These are phyloP conservation scores for Xerocomus potaroensis DNA, from an alignment of 768 basidiomycete genomes.

Conservation along the genomic window DNA sequence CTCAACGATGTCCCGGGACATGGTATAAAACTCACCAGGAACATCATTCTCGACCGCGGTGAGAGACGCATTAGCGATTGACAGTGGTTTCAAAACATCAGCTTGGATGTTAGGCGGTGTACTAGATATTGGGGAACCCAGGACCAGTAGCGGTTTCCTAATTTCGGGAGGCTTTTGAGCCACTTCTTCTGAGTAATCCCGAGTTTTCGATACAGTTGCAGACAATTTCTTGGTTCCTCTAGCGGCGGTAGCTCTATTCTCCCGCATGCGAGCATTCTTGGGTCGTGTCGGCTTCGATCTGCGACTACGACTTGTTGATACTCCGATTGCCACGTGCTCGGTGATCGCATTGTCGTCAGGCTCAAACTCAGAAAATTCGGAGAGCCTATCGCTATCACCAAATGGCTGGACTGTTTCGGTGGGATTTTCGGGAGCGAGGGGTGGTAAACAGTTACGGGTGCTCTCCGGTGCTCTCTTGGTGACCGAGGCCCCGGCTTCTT, in stretches of 20 bases:
- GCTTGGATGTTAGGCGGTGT: constrained; percentile 15
- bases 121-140: constrained; percentile 8
- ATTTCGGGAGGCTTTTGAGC: not conserved
- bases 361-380: constrained; percentile 34
- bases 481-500: not conserved
- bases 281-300: not conserved
- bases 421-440: constrained; percentile 1
- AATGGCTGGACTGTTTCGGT: constrained; percentile 2
- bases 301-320: not conserved
- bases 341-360: not conserved
- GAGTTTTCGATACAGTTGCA: not conserved
- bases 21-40: not conserved
- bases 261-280: not conserved
- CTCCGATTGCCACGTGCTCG: not conserved
- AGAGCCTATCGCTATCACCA: constrained; percentile 23
- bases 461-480: not conserved
- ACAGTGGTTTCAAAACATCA: constrained; percentile 2
- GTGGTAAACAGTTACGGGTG: not conserved
- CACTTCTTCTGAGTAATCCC: not conserved
- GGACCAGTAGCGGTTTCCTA: not conserved
- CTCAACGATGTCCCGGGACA: not conserved
- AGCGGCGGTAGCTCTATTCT: constrained; percentile 13
- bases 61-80: constrained; percentile 2
- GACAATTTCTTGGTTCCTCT: not conserved
- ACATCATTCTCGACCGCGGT: not conserved